Evolutionary conservation across 768 basidiomycete genomes (phyloP).

Genomic region (Lactarius akahatsu): DNA sequence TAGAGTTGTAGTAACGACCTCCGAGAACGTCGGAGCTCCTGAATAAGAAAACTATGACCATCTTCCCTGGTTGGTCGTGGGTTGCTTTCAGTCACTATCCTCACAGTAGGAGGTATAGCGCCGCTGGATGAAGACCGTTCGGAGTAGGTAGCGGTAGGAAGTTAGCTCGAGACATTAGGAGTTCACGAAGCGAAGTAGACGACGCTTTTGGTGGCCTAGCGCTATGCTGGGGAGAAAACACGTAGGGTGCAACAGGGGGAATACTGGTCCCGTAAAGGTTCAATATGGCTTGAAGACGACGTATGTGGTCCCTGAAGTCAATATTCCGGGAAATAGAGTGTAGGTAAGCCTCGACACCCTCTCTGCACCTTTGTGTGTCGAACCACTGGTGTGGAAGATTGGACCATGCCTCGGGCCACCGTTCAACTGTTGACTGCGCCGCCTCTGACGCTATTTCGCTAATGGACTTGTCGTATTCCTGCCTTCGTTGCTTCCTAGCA

Average conservation of each 20-base stretch:
- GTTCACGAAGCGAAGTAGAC: background rate
- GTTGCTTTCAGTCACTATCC: background rate
- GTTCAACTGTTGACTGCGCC: slow-evolving; percentile 28
- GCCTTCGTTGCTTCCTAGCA: too few species aligned
- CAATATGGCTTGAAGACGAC: background rate
- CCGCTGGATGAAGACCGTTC: background rate
- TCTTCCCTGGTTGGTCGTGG: background rate
- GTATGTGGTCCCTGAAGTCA: background rate
- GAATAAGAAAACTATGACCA: background rate
- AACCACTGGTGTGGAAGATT: slow-evolving; percentile 2
- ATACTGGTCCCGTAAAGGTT: background rate
- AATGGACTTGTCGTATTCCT: background rate
- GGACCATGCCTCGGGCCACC: background rate
- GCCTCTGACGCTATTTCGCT: background rate
- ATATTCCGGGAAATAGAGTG: background rate
- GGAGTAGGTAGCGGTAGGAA: background rate
- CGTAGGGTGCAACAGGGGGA: background rate
- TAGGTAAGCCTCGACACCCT: background rate
- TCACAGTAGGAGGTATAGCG: background rate
- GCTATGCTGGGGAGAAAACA: background rate
- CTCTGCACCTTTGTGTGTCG: background rate
- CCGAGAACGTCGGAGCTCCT: slow-evolving; percentile 6
- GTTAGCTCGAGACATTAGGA: background rate
- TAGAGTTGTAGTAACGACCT: background rate
- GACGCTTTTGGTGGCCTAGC: background rate